Conservation (phyloP, 177 flowering plant species). For the Viscum album region DNA sequence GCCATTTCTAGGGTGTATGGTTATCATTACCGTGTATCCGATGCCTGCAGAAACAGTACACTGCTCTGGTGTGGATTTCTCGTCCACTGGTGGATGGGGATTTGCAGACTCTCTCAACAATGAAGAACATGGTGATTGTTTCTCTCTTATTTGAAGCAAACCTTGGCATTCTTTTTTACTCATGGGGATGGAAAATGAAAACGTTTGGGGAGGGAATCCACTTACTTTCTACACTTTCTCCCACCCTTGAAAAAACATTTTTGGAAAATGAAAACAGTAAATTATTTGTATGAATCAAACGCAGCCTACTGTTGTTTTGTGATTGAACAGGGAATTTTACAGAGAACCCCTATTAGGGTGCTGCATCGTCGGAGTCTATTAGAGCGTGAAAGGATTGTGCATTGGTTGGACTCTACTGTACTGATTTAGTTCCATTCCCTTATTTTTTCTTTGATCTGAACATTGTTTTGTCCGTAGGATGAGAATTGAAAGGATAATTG, state of each 20-base stretch:
- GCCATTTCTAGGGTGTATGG: too few species aligned
- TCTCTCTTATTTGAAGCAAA: neutral
- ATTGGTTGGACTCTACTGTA: constrained; percentile 43
- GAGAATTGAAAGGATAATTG: constrained; percentile 60
- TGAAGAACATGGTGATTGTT: constrained; percentile 50
- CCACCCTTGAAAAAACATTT: too few species aligned
- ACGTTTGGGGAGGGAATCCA: too few species aligned
- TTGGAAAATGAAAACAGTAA: too few species aligned
- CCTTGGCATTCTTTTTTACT: neutral
- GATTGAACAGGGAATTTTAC: constrained; percentile 50
- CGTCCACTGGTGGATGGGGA: constrained; percentile 67
- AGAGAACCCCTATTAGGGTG: constrained; percentile 89
- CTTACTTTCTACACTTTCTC: too few species aligned
- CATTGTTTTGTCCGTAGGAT: constrained; percentile 41
- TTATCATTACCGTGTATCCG: neutral
- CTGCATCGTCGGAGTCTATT: constrained; percentile 97
- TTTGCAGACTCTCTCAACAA: constrained; percentile 39
- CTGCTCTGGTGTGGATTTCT: constrained; percentile 90
- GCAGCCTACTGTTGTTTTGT: neutral
- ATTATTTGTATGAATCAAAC: too few species aligned
- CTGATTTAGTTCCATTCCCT: neutral
- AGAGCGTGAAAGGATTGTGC: constrained; percentile 72
- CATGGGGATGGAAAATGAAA: too few species aligned
- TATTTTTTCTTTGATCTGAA: neutral
- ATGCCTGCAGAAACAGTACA: constrained; percentile 92